Conservation (phyloP, 257 asterid species). For the Cordia subcordata region DNA sequence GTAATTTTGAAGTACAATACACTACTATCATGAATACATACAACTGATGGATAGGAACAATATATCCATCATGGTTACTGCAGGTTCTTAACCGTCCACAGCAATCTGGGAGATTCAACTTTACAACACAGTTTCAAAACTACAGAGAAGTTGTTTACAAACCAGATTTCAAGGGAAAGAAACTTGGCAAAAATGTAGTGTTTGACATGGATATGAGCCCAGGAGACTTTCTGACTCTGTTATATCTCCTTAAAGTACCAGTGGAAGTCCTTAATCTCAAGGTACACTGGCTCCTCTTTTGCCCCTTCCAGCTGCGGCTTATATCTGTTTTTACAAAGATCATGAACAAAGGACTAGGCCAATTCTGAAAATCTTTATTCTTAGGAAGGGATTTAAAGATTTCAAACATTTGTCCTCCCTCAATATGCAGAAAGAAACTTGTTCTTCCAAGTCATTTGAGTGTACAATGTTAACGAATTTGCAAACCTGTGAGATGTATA, state of each 20-base stretch:
- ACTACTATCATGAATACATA: neutral
- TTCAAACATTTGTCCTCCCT: too few species aligned
- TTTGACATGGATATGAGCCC: constrained; percentile 97
- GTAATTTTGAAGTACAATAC: too few species aligned
- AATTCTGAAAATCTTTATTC: too few species aligned
- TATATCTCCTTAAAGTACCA: constrained; percentile 77
- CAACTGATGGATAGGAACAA: neutral
- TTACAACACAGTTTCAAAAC: constrained; percentile 52
- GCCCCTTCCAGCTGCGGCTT: neutral
- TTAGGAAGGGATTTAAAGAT: too few species aligned
- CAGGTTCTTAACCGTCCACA: constrained; percentile 58
- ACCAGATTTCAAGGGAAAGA: constrained; percentile 47
- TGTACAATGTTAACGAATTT: neutral
- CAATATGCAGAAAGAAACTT: too few species aligned
- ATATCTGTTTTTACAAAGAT: neutral
- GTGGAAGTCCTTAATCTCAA: constrained; percentile 61
- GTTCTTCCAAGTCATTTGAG: neutral
- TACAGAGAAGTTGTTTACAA: constrained; percentile 42
- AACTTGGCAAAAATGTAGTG: constrained; percentile 55
- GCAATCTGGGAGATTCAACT: constrained; percentile 62
- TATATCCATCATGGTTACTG: constrained; percentile 9
- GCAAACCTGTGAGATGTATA: neutral
- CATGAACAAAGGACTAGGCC: neutral
- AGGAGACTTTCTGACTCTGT: constrained; percentile 84
- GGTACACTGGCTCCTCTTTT: constrained; percentile 28